Percentiles rank a stretch among this genome's conserved stretches.
Conservation (phyloP, 2,329 filamentous ascomycete genomes). For the Triangularia verruculosa region DNA sequence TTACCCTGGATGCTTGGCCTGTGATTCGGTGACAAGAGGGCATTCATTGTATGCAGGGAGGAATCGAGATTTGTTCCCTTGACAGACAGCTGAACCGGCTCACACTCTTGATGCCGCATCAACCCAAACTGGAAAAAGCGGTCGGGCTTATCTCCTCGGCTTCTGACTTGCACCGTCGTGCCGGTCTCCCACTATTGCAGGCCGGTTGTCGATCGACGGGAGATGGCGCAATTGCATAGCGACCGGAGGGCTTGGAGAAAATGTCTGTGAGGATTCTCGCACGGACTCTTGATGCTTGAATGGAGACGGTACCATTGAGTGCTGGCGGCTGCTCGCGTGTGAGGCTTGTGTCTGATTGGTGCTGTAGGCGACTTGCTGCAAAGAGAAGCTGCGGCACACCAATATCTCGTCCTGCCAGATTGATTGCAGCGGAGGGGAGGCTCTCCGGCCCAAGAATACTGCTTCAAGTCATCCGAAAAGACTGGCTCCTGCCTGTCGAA, state of each 20-base stretch:
- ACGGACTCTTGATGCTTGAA: background rate
- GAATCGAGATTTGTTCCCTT: background rate
- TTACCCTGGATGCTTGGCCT: background rate
- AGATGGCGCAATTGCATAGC: slow-evolving; percentile 9
- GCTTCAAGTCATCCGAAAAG: background rate
- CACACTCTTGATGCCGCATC: background rate
- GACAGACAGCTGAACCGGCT: background rate
- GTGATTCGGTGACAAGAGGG: background rate
- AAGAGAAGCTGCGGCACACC: background rate
- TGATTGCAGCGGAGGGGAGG: slow-evolving; percentile 5
- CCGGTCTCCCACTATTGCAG: background rate
- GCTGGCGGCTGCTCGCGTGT: slow-evolving; percentile 13
- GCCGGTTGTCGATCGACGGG: slow-evolving; percentile 4
- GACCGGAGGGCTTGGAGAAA: background rate
- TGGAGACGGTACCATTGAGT: background rate
- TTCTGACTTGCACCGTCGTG: background rate
- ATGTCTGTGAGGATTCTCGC: slow-evolving; percentile 1
- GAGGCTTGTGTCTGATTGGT: slow-evolving; percentile 14
- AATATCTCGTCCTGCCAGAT: background rate
- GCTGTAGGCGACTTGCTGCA: slow-evolving; percentile 14
- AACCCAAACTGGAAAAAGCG: slow-evolving; percentile 11
- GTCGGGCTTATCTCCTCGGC: slow-evolving; percentile 3
- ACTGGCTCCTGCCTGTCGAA: slow-evolving; percentile 6
- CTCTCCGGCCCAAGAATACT: slow-evolving; percentile 8
- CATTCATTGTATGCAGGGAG: background rate